Evolutionary conservation across 225 moss, liverwort and hornwort genomes (phyloP), one percentile per base, ranked within the genome.

Genomic region (Climacium dendroides): DNA sequence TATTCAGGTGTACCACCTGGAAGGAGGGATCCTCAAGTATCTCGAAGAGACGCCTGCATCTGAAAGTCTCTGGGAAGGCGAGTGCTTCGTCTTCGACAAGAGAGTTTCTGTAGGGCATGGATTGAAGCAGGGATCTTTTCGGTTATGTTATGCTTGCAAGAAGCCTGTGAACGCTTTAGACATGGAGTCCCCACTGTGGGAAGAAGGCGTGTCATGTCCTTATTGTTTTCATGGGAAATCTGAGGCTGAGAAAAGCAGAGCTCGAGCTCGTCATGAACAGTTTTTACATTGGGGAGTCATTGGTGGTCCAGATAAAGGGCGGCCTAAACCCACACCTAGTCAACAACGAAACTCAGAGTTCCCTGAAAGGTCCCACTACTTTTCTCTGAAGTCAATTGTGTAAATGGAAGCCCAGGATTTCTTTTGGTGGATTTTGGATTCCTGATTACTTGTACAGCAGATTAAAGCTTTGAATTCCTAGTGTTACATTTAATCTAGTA

Each of bases 121-220:
- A 54, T 54, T 54, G 19, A 54, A 54, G 54, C 54, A 54, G 54
- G 54, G 19, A 19, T 54, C 19, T 54, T 54, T 54, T 54, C 54
- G 54, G 54, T 54, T 54, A 19, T 54, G 54, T 54, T 54, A 54
- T 54, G 54, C 54, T 54, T 54, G 54, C 54, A 54, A 54, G 54
- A 54, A 54, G 54, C 54, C 54, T 18, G 54, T 54, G 7, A 3
- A 94, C 88, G 85, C 94, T n/a, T 55, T 87, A 73, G 96, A 99
- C 89, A 95, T 91, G 88, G 84, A 90, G 62, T 96, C 95, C 37
- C 72, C 89, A 26, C 75, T 94, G 6, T 99, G 95, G 95, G 98
- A 99, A 87, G 97, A 99, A 90, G 97, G 98, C 28, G 90, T 96
- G 13, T 97, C 97, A 5, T 97, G 98, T 87, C 95, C 96, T 15